These are phyloP conservation scores for Zea luxurians DNA, from an alignment of 176 grass and related monocot species.

Conservation along the genomic window DNA sequence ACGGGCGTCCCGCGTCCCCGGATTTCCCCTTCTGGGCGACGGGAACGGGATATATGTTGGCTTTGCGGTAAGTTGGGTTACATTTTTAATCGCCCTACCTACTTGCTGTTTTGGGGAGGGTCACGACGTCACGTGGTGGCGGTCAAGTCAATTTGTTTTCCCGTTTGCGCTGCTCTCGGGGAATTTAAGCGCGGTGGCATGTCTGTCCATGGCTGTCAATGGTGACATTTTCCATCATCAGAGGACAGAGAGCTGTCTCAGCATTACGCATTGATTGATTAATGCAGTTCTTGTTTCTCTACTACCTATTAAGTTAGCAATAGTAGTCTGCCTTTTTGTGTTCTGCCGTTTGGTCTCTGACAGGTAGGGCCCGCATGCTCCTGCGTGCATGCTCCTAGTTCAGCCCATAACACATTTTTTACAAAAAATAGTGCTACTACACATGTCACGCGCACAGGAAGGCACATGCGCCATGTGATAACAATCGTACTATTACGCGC, in stretches of 20 bases:
- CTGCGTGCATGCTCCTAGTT: no score
- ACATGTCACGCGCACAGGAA: no score
- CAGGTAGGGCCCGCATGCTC: no score
- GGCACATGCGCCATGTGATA: no score
- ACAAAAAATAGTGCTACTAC: no score
- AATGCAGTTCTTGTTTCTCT: conserved; percentile 1
- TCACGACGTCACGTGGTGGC: conserved; percentile 25
- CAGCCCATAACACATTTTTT: no score
- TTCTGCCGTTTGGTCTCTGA: no score
- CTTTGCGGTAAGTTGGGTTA: neutral
- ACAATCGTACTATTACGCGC: no score
- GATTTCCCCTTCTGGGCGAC: conserved; percentile 23
- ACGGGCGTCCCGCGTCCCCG: conserved; percentile 33
- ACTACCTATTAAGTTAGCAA: no score
- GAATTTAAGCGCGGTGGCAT: conserved; percentile 26
- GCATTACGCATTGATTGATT: neutral
- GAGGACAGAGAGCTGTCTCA: neutral
- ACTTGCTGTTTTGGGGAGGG: conserved; percentile 15
- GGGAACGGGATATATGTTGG: conserved; percentile 29
- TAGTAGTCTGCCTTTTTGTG: no score
- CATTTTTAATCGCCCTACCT: neutral
- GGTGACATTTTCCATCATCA: conserved; percentile 11
- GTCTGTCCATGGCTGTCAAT: conserved; percentile 28
- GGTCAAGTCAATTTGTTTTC: conserved; percentile 7
- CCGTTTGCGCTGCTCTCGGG: neutral